Base-by-base conservation (phyloP, 106 monocot genomes). In the Amphibolis antarctica region DNA sequence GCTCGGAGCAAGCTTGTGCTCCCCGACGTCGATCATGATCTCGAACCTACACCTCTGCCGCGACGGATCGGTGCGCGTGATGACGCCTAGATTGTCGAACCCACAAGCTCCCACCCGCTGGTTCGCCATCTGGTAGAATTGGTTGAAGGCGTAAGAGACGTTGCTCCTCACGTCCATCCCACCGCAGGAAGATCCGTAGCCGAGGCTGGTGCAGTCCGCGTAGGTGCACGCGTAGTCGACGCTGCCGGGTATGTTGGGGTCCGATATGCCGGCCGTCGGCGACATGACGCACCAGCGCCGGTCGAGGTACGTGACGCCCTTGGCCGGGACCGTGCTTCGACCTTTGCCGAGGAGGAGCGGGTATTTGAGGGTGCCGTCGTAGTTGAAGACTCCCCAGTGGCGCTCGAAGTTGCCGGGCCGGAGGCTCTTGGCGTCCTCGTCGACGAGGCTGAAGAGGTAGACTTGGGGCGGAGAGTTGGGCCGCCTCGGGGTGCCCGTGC, bases 341-440 rank as follows among this genome's bases (percentile, higher is more conserved):
- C 7, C 36, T 4, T 36, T 36, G 4, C 7, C 53, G 18, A 92
- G 61, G 1, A 27, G 9, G 18, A 92, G 73, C 29, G 69, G 64
- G 53, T 92, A 92, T 77, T 88, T 92, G 60, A 72, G 54, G 7
- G 65, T 63, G 47, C 88, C 92, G 46, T 92, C 92, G 45, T 82
- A 92, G 80, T 78, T 66, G 67, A 88, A 87, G 1, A 92, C 0
- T 0, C 92, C 92, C 92, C 88, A 88, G 53, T 92, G 92, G 9
- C 92, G 82, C 77, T 92, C 92, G 64, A 92, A 92, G 59, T 82
- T 78, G 10, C 92, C 92, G 53, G 88, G 87, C 21, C 56, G 70
- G 44, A 85, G 18, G 79, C 87, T 92, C 77, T 92, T 92, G 15
- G 12, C 44, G 1, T 48, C 48, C 48, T 48, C 48, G 18, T 48